Base-by-base conservation (phyloP, 2,329 filamentous ascomycete genomes). In the Lachnellula cervina region DNA sequence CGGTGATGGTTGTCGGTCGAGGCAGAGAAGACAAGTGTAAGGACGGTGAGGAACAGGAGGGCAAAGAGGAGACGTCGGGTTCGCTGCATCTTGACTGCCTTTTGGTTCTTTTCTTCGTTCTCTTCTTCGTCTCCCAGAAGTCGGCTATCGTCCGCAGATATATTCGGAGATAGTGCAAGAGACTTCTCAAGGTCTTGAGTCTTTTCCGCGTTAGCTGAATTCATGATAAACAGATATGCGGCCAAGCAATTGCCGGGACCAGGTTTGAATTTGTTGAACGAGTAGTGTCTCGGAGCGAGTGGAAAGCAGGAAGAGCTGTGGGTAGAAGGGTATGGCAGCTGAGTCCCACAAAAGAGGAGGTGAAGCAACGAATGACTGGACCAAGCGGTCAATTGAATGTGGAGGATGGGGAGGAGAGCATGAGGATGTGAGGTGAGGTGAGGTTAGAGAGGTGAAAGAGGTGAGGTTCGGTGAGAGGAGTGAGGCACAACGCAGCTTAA, bases 21-120 rank as follows among this genome's bases (percentile, higher is more conserved):
- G 43, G 64, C 59, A 44, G 71, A 65, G 49, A 75, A 58, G 17
- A 73, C 71, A 49, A 73, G 64, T 35, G 68, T 65, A 42, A 73
- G 61, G 25, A 70, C 59, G 46, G 64, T 52, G 56, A 70, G 56
- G 45, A 70, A 49, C 16, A 72, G 52, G 8, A 73, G 44, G 40
- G 66, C 61, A 38, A 75, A 58, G 35, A 76, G 64, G 52, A 72
- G 70, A 43, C 60, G 61, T 52, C 71, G 71, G 49, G 73, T 58
- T 28, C 70, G 72, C 50, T 67, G 68, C 75, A 77, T 77, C 47
- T 61, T 70, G 54, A 58, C 54, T 35, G 48, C 52, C 38, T 59
- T 55, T n/a, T 11, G 46, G 17, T 40, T 34, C 37, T 16, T 50
- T 25, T 54, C 47, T 35, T 34, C 44, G 13, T 28, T 28, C 25